Conservation (phyloP, 2,329 filamentous ascomycete genomes). For the Aschersonia sp. region DNA sequence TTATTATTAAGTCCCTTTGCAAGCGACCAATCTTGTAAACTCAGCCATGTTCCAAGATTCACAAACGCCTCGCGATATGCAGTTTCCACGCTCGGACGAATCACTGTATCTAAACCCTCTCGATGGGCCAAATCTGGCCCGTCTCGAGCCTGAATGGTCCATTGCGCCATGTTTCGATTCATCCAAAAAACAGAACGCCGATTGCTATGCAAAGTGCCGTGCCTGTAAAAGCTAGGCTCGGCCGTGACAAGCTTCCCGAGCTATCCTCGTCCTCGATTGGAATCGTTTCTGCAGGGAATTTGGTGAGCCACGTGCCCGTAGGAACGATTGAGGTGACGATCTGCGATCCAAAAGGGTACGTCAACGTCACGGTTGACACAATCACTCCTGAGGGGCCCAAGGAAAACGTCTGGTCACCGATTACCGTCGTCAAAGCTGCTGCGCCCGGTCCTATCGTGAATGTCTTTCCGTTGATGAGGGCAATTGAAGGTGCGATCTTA, state of each 20-base stretch:
- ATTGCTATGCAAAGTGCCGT: constrained; percentile 21
- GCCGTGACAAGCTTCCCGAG: constrained; percentile 3
- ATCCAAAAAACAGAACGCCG: constrained; percentile 22
- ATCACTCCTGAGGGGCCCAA: constrained; percentile 33
- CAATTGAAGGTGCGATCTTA: constrained; percentile 29
- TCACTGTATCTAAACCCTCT: not conserved
- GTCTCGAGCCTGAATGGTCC: not conserved
- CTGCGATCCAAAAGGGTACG: constrained; percentile 29
- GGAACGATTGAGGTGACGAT: constrained; percentile 25
- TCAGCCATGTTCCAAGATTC: no score
- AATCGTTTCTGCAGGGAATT: constrained; percentile 13
- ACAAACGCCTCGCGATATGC: no score
- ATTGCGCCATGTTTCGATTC: constrained; percentile 3
- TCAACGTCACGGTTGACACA: constrained; percentile 28
- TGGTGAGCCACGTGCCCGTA: constrained; percentile 10
- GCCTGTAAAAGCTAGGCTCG: constrained; percentile 8
- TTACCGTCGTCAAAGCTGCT: constrained; percentile 26
- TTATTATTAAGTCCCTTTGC: no score
- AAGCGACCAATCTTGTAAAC: no score
- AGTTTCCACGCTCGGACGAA: not conserved
- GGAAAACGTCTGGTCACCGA: constrained; percentile 35
- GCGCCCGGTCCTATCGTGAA: constrained; percentile 35
- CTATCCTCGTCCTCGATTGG: constrained; percentile 10
- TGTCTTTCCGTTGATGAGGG: constrained; percentile 33
- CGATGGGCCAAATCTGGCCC: not conserved